Conservation (phyloP, 805 yeast species). For the Schwanniomyces sp. region DNA sequence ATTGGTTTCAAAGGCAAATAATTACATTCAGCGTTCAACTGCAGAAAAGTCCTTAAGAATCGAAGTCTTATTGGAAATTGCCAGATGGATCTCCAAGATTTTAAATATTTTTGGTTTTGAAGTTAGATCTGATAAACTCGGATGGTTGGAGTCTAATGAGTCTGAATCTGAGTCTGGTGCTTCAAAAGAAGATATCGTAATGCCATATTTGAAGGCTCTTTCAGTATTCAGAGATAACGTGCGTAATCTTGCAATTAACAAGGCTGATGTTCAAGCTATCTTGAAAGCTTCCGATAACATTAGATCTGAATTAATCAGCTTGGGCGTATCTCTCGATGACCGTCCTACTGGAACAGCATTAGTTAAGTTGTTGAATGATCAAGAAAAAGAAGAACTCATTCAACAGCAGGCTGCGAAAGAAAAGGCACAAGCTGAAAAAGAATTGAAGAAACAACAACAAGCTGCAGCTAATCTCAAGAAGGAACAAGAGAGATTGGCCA, state of each 20-base stretch:
- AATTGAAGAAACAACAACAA: slow-evolving; percentile 56
- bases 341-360: slow-evolving; percentile 79
- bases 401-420: slow-evolving; percentile 60
- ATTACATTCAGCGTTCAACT: slow-evolving; percentile 58
- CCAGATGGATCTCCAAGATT: slow-evolving; percentile 70
- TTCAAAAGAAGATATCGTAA: slow-evolving; percentile 59
- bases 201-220: slow-evolving; percentile 79
- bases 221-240: slow-evolving; percentile 81
- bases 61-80: slow-evolving; percentile 65
- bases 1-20: slow-evolving; percentile 68
- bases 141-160: slow-evolving; percentile 62
- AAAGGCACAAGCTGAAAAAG: slow-evolving; percentile 57
- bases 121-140: slow-evolving; percentile 65
- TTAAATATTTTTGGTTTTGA: slow-evolving; percentile 75
- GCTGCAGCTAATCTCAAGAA: slow-evolving; percentile 54
- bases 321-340: slow-evolving; percentile 88
- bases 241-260: slow-evolving; percentile 68
- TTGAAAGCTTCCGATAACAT: slow-evolving; percentile 72
- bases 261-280: slow-evolving; percentile 50
- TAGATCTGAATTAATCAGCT: slow-evolving; percentile 66
- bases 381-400: slow-evolving; percentile 67
- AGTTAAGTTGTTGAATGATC: slow-evolving; percentile 71
- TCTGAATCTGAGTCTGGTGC: slow-evolving; percentile 13
- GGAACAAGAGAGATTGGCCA: slow-evolving; percentile 61
- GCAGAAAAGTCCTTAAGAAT: slow-evolving; percentile 47